Percentiles rank a stretch among this genome's conserved stretches.
Evolutionary conservation across 139 green algal species (phyloP).

Genomic region (Chlorella ohadii): DNA sequence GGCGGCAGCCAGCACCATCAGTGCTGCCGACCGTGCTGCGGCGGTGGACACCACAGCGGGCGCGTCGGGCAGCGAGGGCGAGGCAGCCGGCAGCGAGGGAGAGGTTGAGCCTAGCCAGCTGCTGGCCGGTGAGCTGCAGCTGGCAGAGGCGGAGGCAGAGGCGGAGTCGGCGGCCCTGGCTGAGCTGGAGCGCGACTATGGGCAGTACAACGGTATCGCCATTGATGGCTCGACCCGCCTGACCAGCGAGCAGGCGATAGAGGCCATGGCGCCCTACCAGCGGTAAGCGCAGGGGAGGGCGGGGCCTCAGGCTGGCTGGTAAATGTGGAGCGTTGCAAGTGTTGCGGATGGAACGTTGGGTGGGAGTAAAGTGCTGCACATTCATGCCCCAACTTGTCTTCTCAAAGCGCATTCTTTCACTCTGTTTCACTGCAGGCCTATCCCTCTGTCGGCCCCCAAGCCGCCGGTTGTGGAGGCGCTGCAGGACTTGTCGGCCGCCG

Average conservation of each 20-base stretch:
- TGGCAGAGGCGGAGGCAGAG: neutral
- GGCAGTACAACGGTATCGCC: slow-evolving; percentile 17
- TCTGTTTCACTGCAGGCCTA: slow-evolving; percentile 14
- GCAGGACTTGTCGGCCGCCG: neutral
- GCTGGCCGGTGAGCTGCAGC: neutral
- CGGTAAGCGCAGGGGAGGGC: too few species aligned
- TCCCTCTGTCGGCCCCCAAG: neutral
- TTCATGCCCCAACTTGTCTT: too few species aligned
- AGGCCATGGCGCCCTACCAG: neutral
- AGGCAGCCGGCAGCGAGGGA: neutral
- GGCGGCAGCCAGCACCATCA: neutral
- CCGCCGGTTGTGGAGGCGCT: slow-evolving; percentile 9
- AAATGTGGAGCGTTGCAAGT: too few species aligned
- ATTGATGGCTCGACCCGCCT: slow-evolving; percentile 15
- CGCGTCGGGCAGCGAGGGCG: neutral
- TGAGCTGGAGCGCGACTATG: slow-evolving; percentile 13
- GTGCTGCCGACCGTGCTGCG: neutral
- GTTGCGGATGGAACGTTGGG: too few species aligned
- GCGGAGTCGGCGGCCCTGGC: neutral
- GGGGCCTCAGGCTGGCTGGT: too few species aligned
- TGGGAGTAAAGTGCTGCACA: too few species aligned
- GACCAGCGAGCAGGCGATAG: neutral
- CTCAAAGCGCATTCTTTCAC: too few species aligned
- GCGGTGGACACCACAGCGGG: neutral
- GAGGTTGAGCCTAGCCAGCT: neutral